Conservation (phyloP, 108 stramenopile species). For the Cafeteria roenbergensis region DNA sequence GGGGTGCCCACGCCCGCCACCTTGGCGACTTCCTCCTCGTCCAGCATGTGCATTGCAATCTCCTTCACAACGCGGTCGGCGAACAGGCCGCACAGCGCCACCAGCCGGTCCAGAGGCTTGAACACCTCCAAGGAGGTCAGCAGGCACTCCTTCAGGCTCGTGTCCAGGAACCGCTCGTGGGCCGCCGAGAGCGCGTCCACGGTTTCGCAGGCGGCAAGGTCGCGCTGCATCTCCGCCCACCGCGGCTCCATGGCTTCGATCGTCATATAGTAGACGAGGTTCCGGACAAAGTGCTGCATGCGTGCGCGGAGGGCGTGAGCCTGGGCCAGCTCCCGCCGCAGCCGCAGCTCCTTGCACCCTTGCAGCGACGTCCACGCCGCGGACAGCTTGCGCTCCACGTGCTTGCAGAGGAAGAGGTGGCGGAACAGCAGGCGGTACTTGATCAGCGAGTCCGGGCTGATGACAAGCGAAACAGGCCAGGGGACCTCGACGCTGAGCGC, state of each 20-base stretch:
- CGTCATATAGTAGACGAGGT: conserved; percentile 88
- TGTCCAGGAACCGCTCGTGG: conserved; percentile 67
- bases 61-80: conserved; percentile 22
- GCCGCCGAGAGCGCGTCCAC: conserved; percentile 67
- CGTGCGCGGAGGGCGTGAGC: conserved; percentile 71
- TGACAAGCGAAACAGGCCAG: conserved; percentile 76
- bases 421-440: conserved; percentile 90
- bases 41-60: background rate
- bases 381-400: conserved; percentile 82
- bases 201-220: conserved; percentile 33
- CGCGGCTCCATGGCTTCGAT: conserved; percentile 86
- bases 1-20: conserved; percentile 3
- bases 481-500: conserved; percentile 63
- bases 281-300: conserved; percentile 94
- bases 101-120: conserved; percentile 27
- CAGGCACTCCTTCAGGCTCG: conserved; percentile 73
- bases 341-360: conserved; percentile 61
- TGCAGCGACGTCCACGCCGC: conserved; percentile 75
- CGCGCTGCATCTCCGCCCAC: conserved; percentile 60
- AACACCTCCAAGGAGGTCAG: conserved; percentile 69
- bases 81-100: conserved; percentile 38
- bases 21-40: conserved; percentile 4
- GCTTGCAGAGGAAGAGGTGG: conserved; percentile 89
- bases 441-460: conserved; percentile 55
- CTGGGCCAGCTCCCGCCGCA: conserved; percentile 55